A percentile compares a stretch with the other conserved stretches of the same genome.
phyloP scores from a whole-genome alignment of 495 filamentous ascomycete genomes.

The Zalerion maritima region DNA sequence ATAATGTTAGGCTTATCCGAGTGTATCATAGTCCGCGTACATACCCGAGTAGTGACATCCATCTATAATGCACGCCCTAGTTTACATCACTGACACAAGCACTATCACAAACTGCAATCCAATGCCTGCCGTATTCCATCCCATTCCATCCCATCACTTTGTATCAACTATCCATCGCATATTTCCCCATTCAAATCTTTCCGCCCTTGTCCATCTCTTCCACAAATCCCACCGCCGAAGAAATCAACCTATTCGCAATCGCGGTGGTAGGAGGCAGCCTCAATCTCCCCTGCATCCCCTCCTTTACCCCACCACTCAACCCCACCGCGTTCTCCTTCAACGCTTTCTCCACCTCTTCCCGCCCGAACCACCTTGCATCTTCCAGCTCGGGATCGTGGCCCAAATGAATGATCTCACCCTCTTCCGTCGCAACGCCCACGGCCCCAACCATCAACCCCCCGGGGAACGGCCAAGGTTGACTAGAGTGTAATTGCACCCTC shows the following conservation, averaged over 20 bases:
- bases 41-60: too few species aligned
- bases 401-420: conserved; percentile 65
- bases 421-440: conserved; percentile 69
- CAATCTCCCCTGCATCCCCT: conserved; percentile 54
- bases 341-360: conserved; percentile 56
- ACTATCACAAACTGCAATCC: too few species aligned
- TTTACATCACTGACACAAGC: too few species aligned
- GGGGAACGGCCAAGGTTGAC: conserved; percentile 57
- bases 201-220: too few species aligned
- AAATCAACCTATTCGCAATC: conserved; percentile 65
- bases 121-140: too few species aligned
- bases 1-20: too few species aligned
- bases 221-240: too few species aligned
- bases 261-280: conserved; percentile 61
- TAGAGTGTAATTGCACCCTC: conserved; percentile 79
- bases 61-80: too few species aligned
- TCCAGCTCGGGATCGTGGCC: conserved; percentile 84
- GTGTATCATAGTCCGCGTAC: too few species aligned
- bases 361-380: conserved; percentile 69
- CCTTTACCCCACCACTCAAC: conserved; percentile 57
- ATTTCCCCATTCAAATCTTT: too few species aligned
- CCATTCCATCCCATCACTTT: too few species aligned
- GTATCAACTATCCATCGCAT: too few species aligned
- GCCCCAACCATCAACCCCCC: conserved; percentile 92
- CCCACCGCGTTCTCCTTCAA: conserved; percentile 45